Evolutionary conservation across 768 basidiomycete genomes (phyloP), one percentile per base, ranked within the genome.

Genomic region (Termitomyces sp.): DNA sequence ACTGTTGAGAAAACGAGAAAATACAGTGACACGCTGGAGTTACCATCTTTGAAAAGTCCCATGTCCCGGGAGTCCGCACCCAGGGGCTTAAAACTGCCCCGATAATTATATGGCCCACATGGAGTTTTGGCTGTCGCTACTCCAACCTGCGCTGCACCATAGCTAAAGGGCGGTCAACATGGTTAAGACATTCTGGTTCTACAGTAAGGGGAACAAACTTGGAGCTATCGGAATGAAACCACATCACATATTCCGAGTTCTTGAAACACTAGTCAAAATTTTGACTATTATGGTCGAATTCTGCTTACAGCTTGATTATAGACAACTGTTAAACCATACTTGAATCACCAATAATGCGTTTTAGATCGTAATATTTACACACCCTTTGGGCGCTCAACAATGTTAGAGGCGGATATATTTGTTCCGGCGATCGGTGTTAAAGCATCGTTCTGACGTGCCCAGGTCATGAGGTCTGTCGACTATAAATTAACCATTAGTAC

Each of bases 301-400:
- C 34, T 2, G 40, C 52, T 28, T 40, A 80, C 81, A 62, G 71
- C 73, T 62, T 71, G 68, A 65, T 84, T 83, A 68, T 76, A 83
- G 1, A 83, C 60, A 7, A 83, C 82, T 84, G 44, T 42, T 15
- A 15, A 42, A 41, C 7, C 4, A 43, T 8, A 15, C 15, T 17
- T 28, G 38, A 32, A 58, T 56, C n/a, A 48, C 32, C 19, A 43
- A 41, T 32, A 5, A 57, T 12, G 21, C 22, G 14, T 17, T 32
- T 26, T 19, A 10, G 38, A 11, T 3, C 17, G 17, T 2, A 44
- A 14, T 32, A 12, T 24, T 21, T 10, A 54, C 28, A 9, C 47
- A 81, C 82, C 82, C 72, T 85, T 85, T 0, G 83, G 83, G 7
- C 83, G 71, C 62, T 85, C 83, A 1, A 85, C 81, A 35, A 85